Conservation (phyloP, 2,329 filamentous ascomycete genomes). For the Curvularia sp. region DNA sequence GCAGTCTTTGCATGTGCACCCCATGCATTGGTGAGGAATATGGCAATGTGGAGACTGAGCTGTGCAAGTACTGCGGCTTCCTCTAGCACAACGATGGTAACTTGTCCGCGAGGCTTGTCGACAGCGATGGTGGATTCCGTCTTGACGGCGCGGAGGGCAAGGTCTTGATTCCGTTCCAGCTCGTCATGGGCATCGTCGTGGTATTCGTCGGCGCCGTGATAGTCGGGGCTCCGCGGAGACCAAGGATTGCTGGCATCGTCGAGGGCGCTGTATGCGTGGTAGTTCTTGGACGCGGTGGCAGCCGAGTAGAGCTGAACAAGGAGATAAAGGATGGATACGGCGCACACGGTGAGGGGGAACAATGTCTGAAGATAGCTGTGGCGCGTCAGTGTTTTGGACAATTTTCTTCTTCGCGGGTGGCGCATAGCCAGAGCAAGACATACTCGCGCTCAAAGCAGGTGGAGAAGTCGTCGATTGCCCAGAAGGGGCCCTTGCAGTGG, state of each 20-base stretch:
- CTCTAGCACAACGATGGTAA: slow-evolving; percentile 74
- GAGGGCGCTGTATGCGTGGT: slow-evolving; percentile 65
- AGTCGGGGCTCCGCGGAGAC: slow-evolving; percentile 42
- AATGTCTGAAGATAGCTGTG: slow-evolving; percentile 79
- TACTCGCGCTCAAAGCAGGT: slow-evolving; percentile 71
- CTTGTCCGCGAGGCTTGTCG: slow-evolving; percentile 77
- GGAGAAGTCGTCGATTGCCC: slow-evolving; percentile 68
- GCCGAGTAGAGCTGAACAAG: slow-evolving; percentile 64
- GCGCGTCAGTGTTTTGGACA: slow-evolving; percentile 3
- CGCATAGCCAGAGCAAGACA: slow-evolving; percentile 41
- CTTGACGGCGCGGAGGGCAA: slow-evolving; percentile 64
- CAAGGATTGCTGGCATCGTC: slow-evolving; percentile 54
- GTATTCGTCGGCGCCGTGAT: slow-evolving; percentile 46
- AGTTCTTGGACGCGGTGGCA: slow-evolving; percentile 57
- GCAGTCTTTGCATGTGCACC: slow-evolving; percentile 65
- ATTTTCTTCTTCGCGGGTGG: slow-evolving; percentile 6
- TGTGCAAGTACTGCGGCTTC: slow-evolving; percentile 75
- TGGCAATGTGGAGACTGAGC: slow-evolving; percentile 71
- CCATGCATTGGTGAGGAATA: slow-evolving; percentile 68
- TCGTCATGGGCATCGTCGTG: slow-evolving; percentile 65
- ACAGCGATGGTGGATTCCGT: slow-evolving; percentile 68
- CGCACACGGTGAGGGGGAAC: slow-evolving; percentile 76
- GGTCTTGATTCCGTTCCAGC: slow-evolving; percentile 62
- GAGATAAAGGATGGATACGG: slow-evolving; percentile 73
- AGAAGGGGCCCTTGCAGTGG: slow-evolving; percentile 64